A percentile compares a stretch with the other conserved stretches of the same genome.
These are phyloP conservation scores for Leucocoprinus birnbaumii DNA, from an alignment of 768 basidiomycete species.

Conservation along the genomic window DNA sequence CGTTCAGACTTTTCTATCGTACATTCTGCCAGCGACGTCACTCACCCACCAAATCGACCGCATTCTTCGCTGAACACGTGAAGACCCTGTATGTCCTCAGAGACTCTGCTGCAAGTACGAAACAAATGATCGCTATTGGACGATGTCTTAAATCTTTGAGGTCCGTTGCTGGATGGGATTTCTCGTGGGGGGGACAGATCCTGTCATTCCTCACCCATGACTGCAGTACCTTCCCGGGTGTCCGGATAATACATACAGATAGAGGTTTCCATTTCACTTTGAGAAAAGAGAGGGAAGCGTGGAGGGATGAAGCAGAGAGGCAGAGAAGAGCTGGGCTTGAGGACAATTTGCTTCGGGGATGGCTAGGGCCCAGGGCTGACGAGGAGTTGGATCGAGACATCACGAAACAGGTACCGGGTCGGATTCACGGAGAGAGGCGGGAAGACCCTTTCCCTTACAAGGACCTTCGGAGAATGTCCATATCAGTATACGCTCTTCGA, in stretches of 20 bases:
- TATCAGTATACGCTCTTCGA: background rate
- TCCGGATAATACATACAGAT: background rate
- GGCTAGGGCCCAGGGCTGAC: background rate
- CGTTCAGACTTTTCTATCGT: slow-evolving; percentile 6
- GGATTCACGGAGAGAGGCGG: no score
- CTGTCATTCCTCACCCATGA: slow-evolving; percentile 1
- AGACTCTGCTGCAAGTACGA: background rate
- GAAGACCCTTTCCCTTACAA: slow-evolving; percentile 1
- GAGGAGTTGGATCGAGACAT: background rate
- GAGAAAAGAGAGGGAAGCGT: background rate
- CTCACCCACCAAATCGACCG: slow-evolving; percentile 2
- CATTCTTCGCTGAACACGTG: slow-evolving; percentile 5
- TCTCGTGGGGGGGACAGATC: slow-evolving; percentile 2
- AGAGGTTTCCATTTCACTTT: background rate
- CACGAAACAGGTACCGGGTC: no score
- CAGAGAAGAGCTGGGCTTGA: background rate
- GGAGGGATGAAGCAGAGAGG: background rate
- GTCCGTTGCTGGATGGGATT: slow-evolving; percentile 4
- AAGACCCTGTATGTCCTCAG: background rate
- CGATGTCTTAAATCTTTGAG: background rate
- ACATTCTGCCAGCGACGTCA: slow-evolving; percentile 3
- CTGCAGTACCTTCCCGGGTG: background rate
- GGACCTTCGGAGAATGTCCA: slow-evolving; percentile 1
- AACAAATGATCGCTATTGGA: slow-evolving; percentile 3
- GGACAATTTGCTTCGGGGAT: background rate